A percentile compares a stretch with the other conserved stretches of the same genome.
Evolutionary conservation across 179 eudicot genomes (phyloP).

Genomic region (Camellia oleifera): DNA sequence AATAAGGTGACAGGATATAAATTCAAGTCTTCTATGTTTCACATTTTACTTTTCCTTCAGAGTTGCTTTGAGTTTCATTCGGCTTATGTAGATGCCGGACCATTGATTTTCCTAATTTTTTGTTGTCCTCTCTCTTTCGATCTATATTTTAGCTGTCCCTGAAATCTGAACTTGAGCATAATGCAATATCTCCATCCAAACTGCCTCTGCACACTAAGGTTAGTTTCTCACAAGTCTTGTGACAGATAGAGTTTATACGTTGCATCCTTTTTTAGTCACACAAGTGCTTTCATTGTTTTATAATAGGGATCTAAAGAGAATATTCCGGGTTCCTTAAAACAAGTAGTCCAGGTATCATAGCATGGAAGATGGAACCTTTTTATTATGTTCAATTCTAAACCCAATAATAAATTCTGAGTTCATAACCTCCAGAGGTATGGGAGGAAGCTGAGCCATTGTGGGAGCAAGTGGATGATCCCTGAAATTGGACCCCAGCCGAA

Average conservation of each 20-base stretch:
- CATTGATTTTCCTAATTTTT: neutral
- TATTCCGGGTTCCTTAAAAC: conserved; percentile 27
- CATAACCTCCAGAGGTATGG: conserved; percentile 28
- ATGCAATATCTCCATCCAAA: conserved; percentile 27
- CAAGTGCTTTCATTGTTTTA: conserved; percentile 7
- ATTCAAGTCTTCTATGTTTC: neutral
- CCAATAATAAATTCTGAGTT: neutral
- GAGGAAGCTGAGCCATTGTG: conserved; percentile 29
- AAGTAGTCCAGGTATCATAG: conserved; percentile 42
- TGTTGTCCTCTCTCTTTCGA: neutral
- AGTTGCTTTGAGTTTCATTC: neutral
- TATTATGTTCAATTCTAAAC: conserved; percentile 2
- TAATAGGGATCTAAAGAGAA: conserved; percentile 47
- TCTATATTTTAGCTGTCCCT: conserved; percentile 49
- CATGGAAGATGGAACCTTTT: neutral
- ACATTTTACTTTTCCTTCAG: neutral
- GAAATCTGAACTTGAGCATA: conserved; percentile 32
- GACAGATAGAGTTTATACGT: neutral
- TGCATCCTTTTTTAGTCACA: neutral
- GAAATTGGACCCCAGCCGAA: conserved; percentile 15
- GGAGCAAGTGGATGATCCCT: conserved; percentile 10
- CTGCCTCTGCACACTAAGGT: conserved; percentile 35
- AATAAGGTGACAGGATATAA: conserved; percentile 34
- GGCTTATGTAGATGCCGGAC: neutral
- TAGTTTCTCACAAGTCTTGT: neutral